These are phyloP conservation scores for Trametopsis cervina DNA, from an alignment of 768 basidiomycete species.

Conservation along the genomic window DNA sequence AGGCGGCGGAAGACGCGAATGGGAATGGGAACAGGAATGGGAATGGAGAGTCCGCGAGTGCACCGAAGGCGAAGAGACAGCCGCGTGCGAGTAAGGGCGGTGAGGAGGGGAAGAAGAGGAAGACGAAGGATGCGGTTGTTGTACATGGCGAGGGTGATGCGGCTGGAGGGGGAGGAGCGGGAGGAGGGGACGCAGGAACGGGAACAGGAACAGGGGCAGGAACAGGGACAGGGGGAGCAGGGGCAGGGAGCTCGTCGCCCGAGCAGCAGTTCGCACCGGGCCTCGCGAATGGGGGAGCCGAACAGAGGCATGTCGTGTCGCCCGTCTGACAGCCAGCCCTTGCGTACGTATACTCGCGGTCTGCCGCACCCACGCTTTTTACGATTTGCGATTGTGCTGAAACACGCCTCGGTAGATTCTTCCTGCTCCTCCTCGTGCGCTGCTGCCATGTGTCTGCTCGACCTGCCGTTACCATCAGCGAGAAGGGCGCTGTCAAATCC, in stretches of 20 bases:
- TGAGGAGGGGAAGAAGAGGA: conserved; percentile 28
- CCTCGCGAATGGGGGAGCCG: conserved; percentile 2
- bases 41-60: conserved; percentile 12
- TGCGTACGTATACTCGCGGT: background rate
- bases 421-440: background rate
- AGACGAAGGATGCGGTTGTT: conserved; percentile 27
- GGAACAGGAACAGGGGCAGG: conserved; percentile 1
- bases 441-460: background rate
- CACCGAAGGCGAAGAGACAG: conserved; percentile 25
- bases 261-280: too few relatives aligned
- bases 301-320: background rate
- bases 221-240: too few relatives aligned
- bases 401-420: too few relatives aligned
- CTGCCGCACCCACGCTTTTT: background rate
- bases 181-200: too few relatives aligned
- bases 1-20: conserved; percentile 15
- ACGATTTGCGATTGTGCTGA: background rate
- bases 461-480: background rate
- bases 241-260: too few relatives aligned
- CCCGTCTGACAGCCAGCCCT: conserved; percentile 2
- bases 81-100: conserved; percentile 17
- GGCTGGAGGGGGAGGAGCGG: too few relatives aligned
- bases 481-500: background rate
- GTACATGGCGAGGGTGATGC: background rate
- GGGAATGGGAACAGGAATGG: conserved; percentile 15